phyloP scores from a whole-genome alignment of 2,329 filamentous ascomycete genomes.

The Hyphodiscus sp. region DNA sequence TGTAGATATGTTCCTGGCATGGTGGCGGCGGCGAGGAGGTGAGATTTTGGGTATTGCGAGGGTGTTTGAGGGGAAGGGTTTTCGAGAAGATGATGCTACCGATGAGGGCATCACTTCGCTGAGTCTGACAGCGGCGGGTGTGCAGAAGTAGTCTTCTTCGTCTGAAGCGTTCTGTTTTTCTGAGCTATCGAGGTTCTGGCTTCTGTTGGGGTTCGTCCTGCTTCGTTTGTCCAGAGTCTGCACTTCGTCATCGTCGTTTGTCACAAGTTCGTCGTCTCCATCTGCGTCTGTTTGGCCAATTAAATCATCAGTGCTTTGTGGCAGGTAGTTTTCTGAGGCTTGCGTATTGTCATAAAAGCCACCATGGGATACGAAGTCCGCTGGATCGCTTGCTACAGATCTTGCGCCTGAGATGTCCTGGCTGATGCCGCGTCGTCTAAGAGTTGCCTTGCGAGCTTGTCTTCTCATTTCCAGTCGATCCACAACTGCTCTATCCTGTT shows the following conservation, averaged over 20 bases:
- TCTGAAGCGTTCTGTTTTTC: constrained; percentile 34
- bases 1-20: constrained; percentile 69
- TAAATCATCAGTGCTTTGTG: not conserved
- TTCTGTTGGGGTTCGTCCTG: constrained; percentile 24
- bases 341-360: constrained; percentile 15
- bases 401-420: constrained; percentile 41
- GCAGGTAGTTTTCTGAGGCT: constrained; percentile 5
- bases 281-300: constrained; percentile 56
- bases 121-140: constrained; percentile 40
- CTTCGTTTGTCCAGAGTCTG: constrained; percentile 41
- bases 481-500: constrained; percentile 52
- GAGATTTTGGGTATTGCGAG: constrained; percentile 11
- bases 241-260: constrained; percentile 65
- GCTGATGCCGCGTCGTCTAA: constrained; percentile 12
- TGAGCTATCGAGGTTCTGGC: constrained; percentile 7
- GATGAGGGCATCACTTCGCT: constrained; percentile 17
- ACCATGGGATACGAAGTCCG: constrained; percentile 48
- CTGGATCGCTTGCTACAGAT: constrained; percentile 58
- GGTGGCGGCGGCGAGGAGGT: constrained; percentile 31
- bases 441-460: constrained; percentile 24
- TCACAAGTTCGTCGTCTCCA: constrained; percentile 83
- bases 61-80: not conserved
- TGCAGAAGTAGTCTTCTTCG: constrained; percentile 50
- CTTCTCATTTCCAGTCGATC: constrained; percentile 46
- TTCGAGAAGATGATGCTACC: constrained; percentile 5